Conservation (phyloP, 2,329 filamentous ascomycete genomes). For the Ophiostoma sp. region DNA sequence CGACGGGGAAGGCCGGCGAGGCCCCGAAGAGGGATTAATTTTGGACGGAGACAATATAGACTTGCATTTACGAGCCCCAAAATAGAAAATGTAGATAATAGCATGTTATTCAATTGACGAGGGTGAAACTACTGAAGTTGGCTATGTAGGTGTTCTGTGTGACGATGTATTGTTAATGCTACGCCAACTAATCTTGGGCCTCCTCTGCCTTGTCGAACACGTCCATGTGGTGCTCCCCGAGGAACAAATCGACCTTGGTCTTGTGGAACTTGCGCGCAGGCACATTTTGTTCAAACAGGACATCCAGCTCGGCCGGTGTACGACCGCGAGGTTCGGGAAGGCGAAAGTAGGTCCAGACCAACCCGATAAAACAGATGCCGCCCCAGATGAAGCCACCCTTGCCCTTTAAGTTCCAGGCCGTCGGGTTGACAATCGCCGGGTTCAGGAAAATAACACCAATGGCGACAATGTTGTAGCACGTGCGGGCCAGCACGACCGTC, state of each 20-base stretch:
- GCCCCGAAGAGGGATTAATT: neutral
- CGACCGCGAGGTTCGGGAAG: conserved; percentile 51
- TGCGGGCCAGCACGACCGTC: too few relatives aligned
- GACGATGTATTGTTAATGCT: neutral
- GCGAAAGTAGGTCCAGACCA: conserved; percentile 53
- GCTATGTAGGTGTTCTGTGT: neutral
- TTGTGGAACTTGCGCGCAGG: conserved; percentile 39
- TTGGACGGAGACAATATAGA: too few relatives aligned
- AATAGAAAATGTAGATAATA: neutral
- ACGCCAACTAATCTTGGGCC: neutral
- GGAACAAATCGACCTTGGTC: neutral
- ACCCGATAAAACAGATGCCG: conserved; percentile 46
- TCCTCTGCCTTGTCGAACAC: neutral
- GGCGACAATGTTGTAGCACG: too few relatives aligned
- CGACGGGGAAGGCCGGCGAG: conserved; percentile 43
- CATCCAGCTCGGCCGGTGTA: conserved; percentile 56
- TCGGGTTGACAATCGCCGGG: conserved; percentile 43
- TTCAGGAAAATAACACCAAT: conserved; percentile 31
- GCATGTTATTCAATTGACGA: too few relatives aligned
- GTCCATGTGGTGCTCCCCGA: neutral
- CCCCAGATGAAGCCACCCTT: conserved; percentile 51
- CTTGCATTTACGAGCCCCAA: neutral
- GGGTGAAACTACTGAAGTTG: too few relatives aligned
- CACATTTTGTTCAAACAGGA: conserved; percentile 51
- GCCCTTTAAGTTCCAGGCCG: conserved; percentile 49